Conservation (phyloP, 2,329 filamentous ascomycete genomes). For the Calonectria pseudoturangicola region DNA sequence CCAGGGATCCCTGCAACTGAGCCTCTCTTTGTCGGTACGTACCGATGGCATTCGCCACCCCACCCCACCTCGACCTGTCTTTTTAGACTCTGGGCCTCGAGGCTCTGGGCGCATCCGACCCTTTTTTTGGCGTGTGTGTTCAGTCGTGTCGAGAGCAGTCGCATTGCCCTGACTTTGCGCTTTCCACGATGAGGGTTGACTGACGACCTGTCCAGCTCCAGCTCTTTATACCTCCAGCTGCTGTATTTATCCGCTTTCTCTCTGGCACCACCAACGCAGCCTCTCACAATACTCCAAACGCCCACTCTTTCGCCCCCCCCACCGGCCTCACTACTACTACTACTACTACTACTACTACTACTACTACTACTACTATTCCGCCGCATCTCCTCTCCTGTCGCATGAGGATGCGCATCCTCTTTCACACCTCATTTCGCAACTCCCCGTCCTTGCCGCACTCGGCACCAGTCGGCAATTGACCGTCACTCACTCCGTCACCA, state of each 20-base stretch:
- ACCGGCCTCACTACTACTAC: not conserved
- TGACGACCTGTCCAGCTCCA: not conserved
- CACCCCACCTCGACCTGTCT: constrained; percentile 25
- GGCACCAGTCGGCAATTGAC: constrained; percentile 12
- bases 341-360: no score
- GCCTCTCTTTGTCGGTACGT: constrained; percentile 4
- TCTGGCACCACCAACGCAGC: not conserved
- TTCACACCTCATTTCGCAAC: not conserved
- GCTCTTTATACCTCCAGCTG: not conserved
- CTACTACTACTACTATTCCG: not conserved
- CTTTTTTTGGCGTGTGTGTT: constrained; percentile 16
- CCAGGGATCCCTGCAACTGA: constrained; percentile 22
- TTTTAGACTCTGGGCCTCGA: constrained; percentile 14
- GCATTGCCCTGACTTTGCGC: constrained; percentile 25
- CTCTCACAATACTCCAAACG: not conserved
- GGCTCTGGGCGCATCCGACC: constrained; percentile 19
- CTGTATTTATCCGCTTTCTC: not conserved
- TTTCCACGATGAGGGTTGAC: constrained; percentile 15
- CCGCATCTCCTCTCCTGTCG: constrained; percentile 17
- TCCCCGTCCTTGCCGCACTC: not conserved
- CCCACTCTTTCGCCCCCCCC: not conserved
- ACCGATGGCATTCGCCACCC: constrained; percentile 25
- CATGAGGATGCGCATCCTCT: constrained; percentile 22
- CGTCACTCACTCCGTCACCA: not conserved
- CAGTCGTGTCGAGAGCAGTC: constrained; percentile 16